Conservation (phyloP, 1,284 basidiomycete genomes). For the Boletus sp. region DNA sequence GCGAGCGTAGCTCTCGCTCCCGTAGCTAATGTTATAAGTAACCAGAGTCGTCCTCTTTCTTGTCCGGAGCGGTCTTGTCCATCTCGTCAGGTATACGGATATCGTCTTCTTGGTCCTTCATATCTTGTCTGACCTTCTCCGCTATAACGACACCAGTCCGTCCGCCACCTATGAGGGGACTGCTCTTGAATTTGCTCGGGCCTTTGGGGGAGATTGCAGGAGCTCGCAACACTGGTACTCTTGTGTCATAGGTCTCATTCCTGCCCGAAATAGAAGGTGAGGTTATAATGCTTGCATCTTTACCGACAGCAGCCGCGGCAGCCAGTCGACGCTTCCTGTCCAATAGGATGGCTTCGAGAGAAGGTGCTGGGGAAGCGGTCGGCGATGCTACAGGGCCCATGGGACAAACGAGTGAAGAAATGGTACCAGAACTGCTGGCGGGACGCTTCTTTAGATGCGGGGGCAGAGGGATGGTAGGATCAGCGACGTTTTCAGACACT, state of each 20-base stretch:
- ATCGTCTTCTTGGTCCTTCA: conserved; percentile 20
- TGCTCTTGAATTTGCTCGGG: conserved; percentile 65
- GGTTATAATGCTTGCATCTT: conserved; percentile 10
- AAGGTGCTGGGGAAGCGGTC: conserved; percentile 45
- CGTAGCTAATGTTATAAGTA: conserved; percentile 22
- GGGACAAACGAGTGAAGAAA: conserved; percentile 7
- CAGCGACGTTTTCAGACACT: neutral
- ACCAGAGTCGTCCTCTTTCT: conserved; percentile 27
- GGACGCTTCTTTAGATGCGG: conserved; percentile 16
- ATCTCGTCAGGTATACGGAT: conserved; percentile 24
- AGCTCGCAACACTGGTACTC: conserved; percentile 16
- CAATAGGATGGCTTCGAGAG: conserved; percentile 59
- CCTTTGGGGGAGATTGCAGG: conserved; percentile 37
- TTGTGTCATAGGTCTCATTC: conserved; percentile 14
- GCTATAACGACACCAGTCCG: conserved; percentile 40
- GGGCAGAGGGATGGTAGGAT: neutral
- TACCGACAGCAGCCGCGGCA: conserved; percentile 22
- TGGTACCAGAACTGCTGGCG: conserved; percentile 14
- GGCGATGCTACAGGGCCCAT: conserved; percentile 17
- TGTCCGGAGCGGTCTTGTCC: conserved; percentile 19
- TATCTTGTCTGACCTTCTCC: conserved; percentile 37
- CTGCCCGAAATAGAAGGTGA: conserved; percentile 12
- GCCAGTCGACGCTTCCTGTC: conserved; percentile 50
- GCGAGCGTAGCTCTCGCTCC: neutral
- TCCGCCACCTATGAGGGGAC: conserved; percentile 48